Evolutionary conservation across 768 basidiomycete genomes (phyloP), one percentile per base, ranked within the genome.

Genomic region (Boletus tylopilopsis): DNA sequence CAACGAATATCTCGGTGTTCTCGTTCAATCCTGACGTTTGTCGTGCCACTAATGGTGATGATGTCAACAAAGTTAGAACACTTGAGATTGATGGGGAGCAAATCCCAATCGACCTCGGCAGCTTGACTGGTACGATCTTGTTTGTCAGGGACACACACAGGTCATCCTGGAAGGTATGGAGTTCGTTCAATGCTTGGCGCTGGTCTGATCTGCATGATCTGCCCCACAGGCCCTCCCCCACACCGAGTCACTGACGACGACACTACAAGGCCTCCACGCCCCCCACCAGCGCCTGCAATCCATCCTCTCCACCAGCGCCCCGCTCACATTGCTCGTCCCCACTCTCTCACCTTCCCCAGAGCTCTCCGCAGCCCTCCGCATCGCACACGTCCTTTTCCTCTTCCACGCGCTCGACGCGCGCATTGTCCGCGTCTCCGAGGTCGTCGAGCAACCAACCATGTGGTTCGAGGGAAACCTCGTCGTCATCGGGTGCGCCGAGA

Each of bases 361-460:
- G 25, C 59, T 78, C 9, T 79, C 78, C 0, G 65, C 82, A 3
- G 90, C 87, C 3, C 62, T 76, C 11, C 75, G 91, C 12, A 68
- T 94, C 21, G 81, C 85, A 3, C 81, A 90, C 60, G 78, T 81
- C 52, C 69, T 93, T 16, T 68, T 79, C 27, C 59, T 80, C 0
- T 90, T 85, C 66, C 85, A 90, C 60, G 75, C 79, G 50, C 64
- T 94, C 19, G 90, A 92, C 53, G 64, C 79, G 0, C 76, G 81
- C 41, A 81, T 94, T 37, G 82, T 42, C 54, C 62, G 29, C 76
- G 76, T 56, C 41, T 11, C 42, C 35, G 65, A 68, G 33, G 19
- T 55, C 54, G 56, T n/a, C n/a, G n/a, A n/a, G n/a, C n/a, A 53
- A 75, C 72, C 1, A 10, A 10, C 41, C 7, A 12, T 18, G 7